These are phyloP conservation scores for Pelargonium nanum DNA, from an alignment of 345 rosid genomes.

Conservation along the genomic window DNA sequence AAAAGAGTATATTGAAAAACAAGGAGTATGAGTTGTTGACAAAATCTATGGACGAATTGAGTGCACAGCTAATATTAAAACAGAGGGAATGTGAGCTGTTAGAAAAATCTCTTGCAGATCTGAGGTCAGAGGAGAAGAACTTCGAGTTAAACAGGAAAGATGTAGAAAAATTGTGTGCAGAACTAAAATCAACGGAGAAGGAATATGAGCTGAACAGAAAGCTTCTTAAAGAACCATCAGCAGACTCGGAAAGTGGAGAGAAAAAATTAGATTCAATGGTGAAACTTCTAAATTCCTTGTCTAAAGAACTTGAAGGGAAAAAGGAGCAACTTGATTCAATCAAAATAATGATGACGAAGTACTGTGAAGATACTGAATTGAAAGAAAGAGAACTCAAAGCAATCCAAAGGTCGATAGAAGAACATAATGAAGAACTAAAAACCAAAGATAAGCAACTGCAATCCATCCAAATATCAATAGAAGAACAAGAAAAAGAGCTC, in stretches of 20 bases:
- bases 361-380: background rate
- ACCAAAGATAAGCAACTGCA: constrained; percentile 3
- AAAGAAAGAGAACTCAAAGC: constrained; percentile 5
- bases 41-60: background rate
- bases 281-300: background rate
- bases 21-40: background rate
- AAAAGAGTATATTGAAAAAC: no score
- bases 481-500: constrained; percentile 6
- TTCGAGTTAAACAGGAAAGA: no score
- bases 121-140: background rate
- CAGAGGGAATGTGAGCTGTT: background rate
- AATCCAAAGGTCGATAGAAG: constrained; percentile 2
- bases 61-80: background rate
- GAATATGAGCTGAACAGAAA: background rate
- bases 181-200: background rate
- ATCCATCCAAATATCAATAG: constrained; percentile 3
- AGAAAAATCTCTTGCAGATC: background rate
- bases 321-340: background rate
- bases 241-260: background rate
- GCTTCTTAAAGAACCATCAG: background rate
- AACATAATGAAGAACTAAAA: constrained; percentile 3
- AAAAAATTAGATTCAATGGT: background rate
- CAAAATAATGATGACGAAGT: background rate
- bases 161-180: no score
- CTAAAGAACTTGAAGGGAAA: background rate